phyloP scores from a whole-genome alignment of 257 asterid species.

The Solanum appendiculatum region DNA sequence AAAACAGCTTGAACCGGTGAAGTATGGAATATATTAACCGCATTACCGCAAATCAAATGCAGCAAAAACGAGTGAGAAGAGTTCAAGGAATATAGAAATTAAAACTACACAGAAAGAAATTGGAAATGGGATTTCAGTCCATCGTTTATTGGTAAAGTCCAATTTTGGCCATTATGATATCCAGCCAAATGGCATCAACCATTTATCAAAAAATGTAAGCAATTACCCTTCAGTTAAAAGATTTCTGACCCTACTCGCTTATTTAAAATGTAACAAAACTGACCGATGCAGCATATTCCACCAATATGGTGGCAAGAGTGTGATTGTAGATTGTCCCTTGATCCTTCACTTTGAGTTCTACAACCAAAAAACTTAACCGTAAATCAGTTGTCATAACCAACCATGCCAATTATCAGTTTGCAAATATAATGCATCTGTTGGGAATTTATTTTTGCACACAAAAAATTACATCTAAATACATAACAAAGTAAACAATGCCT shows the following conservation, averaged over 20 bases:
- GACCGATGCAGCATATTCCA: slow-evolving; percentile 92
- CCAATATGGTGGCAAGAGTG: slow-evolving; percentile 75
- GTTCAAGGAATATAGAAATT: background rate
- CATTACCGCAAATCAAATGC: background rate
- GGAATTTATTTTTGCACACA: background rate
- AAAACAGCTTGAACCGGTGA: background rate
- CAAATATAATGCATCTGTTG: background rate
- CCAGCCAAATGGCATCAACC: background rate
- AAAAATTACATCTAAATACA: background rate
- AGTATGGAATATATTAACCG: background rate
- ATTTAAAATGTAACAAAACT: slow-evolving; percentile 14
- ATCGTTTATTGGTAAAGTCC: background rate
- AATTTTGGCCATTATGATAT: background rate
- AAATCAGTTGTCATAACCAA: background rate
- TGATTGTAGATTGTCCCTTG: slow-evolving; percentile 45
- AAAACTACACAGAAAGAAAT: background rate
- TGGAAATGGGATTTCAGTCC: background rate
- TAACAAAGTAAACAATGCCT: background rate
- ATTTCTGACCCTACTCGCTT: background rate
- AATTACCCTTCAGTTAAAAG: background rate
- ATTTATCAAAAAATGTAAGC: background rate
- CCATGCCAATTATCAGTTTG: background rate
- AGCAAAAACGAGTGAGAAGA: background rate
- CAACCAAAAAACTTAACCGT: background rate
- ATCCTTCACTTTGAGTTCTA: slow-evolving; percentile 53